A percentile compares a stretch with the other conserved stretches of the same genome.
Conservation (phyloP, 495 filamentous ascomycete species). For the Lasiosphaeria ovina region DNA sequence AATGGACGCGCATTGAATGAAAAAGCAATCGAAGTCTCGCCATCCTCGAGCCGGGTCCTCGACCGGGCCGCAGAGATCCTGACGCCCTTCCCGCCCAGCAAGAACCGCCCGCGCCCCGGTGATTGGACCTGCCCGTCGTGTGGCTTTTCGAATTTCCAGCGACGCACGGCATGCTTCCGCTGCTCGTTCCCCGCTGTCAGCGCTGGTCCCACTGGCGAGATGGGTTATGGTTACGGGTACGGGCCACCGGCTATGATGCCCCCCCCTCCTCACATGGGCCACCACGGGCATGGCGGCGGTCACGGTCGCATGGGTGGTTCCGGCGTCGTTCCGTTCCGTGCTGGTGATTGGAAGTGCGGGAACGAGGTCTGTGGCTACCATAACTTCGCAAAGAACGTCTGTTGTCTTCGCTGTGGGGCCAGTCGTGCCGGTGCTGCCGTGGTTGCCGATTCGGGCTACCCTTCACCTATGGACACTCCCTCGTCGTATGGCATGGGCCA, state of each 20-base stretch:
- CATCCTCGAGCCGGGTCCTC: conserved; percentile 90
- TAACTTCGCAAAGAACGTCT: conserved; percentile 99
- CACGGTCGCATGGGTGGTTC: conserved; percentile 69
- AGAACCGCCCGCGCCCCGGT: conserved; percentile 93
- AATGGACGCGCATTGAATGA: conserved; percentile 97
- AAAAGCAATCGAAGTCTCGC: conserved; percentile 97
- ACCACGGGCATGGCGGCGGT: conserved; percentile 73
- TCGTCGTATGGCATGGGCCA: conserved; percentile 74
- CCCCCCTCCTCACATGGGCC: conserved; percentile 75
- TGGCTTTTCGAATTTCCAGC: conserved; percentile 92
- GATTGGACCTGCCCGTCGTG: conserved; percentile 99
- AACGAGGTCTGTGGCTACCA: conserved; percentile 98
- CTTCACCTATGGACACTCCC: conserved; percentile 83
- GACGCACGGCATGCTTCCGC: conserved; percentile 95
- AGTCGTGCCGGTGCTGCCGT: conserved; percentile 90
- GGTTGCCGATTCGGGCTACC: conserved; percentile 89
- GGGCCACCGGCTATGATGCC: conserved; percentile 76
- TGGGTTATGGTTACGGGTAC: conserved; percentile 71
- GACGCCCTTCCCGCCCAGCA: conserved; percentile 94
- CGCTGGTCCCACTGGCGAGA: conserved; percentile 67
- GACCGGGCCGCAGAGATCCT: conserved; percentile 93
- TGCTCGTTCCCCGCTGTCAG: conserved; percentile 95
- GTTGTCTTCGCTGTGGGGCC: conserved; percentile 92
- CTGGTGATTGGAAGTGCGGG: conserved; percentile 98
- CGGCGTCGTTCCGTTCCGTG: conserved; percentile 93